Conservation (phyloP, 257 asterid species). For the Rehmannia glutinosa region DNA sequence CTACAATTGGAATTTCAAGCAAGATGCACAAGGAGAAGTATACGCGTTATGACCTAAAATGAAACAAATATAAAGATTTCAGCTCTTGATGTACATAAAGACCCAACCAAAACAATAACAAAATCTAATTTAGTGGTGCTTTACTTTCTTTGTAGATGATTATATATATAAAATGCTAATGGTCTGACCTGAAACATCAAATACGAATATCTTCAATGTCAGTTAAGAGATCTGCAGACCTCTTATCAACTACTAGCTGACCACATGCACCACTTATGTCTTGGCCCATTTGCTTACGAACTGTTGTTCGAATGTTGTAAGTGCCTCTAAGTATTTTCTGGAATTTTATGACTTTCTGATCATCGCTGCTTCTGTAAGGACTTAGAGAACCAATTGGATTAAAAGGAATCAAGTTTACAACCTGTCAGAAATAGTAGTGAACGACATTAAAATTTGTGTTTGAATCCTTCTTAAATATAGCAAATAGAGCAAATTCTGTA, state of each 20-base stretch:
- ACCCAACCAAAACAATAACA: not conserved
- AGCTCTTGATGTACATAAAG: not conserved
- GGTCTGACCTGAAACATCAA: constrained; percentile 29
- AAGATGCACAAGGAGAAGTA: not conserved
- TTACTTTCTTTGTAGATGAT: not conserved
- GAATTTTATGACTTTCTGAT: constrained; percentile 57
- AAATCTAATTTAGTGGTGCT: constrained; percentile 4
- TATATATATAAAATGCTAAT: not conserved
- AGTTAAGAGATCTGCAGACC: constrained; percentile 42
- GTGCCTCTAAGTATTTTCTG: constrained; percentile 77
- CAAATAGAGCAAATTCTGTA: not conserved
- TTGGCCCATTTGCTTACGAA: constrained; percentile 98
- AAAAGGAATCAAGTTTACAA: constrained; percentile 90
- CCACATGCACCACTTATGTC: constrained; percentile 99
- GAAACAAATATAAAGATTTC: not conserved
- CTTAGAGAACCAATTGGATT: constrained; percentile 90
- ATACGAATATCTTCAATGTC: constrained; percentile 86
- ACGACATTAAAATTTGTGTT: constrained; percentile 4
- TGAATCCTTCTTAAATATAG: not conserved
- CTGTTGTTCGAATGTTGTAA: constrained; percentile 77
- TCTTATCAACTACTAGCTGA: constrained; percentile 72
- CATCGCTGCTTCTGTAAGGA: constrained; percentile 50
- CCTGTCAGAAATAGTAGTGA: constrained; percentile 41
- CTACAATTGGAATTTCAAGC: not conserved
- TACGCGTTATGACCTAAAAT: not conserved